A percentile compares a stretch with the other conserved stretches of the same genome.
phyloP scores from a whole-genome alignment of 2,329 filamentous ascomycete species.

The Xylaria digitata region DNA sequence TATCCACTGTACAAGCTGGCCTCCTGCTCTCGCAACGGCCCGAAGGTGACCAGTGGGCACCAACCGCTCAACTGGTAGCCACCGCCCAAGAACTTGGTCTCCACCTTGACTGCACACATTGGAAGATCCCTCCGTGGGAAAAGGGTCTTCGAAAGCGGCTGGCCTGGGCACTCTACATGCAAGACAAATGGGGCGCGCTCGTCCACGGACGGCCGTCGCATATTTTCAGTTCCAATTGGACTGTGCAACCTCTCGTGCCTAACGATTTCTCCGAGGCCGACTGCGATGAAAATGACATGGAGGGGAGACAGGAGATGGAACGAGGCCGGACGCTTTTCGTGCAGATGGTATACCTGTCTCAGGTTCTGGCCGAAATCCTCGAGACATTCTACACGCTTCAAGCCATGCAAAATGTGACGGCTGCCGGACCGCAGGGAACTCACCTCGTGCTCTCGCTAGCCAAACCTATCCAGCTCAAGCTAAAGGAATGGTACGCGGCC shows the following conservation, averaged over 20 bases:
- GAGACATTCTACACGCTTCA: slow-evolving; percentile 85
- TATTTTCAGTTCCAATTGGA: slow-evolving; percentile 69
- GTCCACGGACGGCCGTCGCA: slow-evolving; percentile 80
- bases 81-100: slow-evolving; percentile 88
- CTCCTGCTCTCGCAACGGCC: slow-evolving; percentile 79
- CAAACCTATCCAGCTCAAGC: slow-evolving; percentile 83
- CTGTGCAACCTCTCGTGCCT: slow-evolving; percentile 66
- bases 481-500: slow-evolving; percentile 83
- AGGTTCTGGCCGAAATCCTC: slow-evolving; percentile 81
- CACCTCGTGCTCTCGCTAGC: slow-evolving; percentile 78
- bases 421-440: slow-evolving; percentile 75
- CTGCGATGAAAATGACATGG: slow-evolving; percentile 69
- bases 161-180: slow-evolving; percentile 93
- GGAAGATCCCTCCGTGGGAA: slow-evolving; percentile 92
- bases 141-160: slow-evolving; percentile 84
- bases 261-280: slow-evolving; percentile 74
- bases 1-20: slow-evolving; percentile 83
- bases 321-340: slow-evolving; percentile 76
- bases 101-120: slow-evolving; percentile 85
- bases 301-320: slow-evolving; percentile 73
- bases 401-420: slow-evolving; percentile 75
- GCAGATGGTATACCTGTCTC: slow-evolving; percentile 79
- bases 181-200: slow-evolving; percentile 86
- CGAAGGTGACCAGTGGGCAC: slow-evolving; percentile 82
- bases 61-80: slow-evolving; percentile 88